Conservation (phyloP, 768 basidiomycete genomes). For the Lentinula lateritia region DNA sequence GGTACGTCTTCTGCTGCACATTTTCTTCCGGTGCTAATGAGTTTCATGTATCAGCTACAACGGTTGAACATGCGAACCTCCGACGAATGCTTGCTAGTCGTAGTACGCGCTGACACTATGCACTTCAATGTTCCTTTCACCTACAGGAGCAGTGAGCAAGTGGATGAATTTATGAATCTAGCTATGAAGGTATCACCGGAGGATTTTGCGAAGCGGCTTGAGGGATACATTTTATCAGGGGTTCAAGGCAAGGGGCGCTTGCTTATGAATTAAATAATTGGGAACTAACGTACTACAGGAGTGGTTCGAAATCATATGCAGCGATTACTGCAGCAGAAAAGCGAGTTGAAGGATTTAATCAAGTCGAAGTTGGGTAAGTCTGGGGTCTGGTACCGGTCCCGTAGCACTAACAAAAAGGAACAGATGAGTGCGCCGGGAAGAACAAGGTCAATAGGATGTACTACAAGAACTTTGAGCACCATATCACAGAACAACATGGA, state of each 20-base stretch:
- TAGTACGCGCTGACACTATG: neutral
- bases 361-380: neutral
- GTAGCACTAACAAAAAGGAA: neutral
- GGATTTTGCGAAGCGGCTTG: neutral
- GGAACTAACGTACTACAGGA: neutral
- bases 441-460: neutral
- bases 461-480: neutral
- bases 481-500: neutral
- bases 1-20: neutral
- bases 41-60: neutral
- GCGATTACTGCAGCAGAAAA: neutral
- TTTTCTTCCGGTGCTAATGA: neutral
- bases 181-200: neutral
- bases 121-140: neutral
- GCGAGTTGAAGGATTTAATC: neutral
- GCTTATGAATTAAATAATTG: neutral
- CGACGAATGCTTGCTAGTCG: neutral
- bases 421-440: neutral
- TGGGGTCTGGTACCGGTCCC: neutral
- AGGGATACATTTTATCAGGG: neutral
- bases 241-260: neutral
- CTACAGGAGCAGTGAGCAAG: neutral
- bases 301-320: neutral
- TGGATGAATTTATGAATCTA: neutral
- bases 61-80: neutral